Conservation (phyloP, 2,329 filamentous ascomycete species). For the Aspergillus piperis region DNA sequence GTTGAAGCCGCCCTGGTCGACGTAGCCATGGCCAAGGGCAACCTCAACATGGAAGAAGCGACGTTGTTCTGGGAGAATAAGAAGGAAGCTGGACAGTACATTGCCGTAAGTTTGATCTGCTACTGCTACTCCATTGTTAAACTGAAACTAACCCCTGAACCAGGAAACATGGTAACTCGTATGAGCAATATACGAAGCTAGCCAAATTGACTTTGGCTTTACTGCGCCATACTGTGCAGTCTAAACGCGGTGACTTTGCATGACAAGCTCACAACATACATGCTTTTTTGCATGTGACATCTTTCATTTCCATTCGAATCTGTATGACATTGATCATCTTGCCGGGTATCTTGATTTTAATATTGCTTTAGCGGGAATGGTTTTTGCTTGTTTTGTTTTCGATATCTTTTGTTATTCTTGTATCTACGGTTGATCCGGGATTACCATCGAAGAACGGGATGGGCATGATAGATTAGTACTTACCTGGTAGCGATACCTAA, state of each 20-base stretch:
- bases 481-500: slow-evolving; percentile 17
- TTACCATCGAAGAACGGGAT: slow-evolving; percentile 1
- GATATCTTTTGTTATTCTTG: not conserved
- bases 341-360: slow-evolving; percentile 1
- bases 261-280: not conserved
- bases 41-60: slow-evolving; percentile 78
- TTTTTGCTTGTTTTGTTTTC: slow-evolving; percentile 4
- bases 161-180: slow-evolving; percentile 40
- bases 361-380: slow-evolving; percentile 26
- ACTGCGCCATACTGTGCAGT: not conserved
- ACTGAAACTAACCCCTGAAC: slow-evolving; percentile 2
- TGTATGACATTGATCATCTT: not conserved
- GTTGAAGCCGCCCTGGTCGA: slow-evolving; percentile 85
- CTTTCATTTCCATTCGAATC: not conserved
- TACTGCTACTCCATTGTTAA: not conserved
- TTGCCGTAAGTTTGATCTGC: slow-evolving; percentile 62
- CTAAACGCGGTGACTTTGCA: not conserved
- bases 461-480: slow-evolving; percentile 7
- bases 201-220: slow-evolving; percentile 12
- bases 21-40: slow-evolving; percentile 90
- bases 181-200: not conserved
- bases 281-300: not conserved
- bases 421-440: slow-evolving; percentile 11
- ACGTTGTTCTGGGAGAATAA: slow-evolving; percentile 87
- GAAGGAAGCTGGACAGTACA: slow-evolving; percentile 91